Evolutionary conservation across 352 stramenopile species (phyloP).

Genomic region (Elongisporangium undulatum): DNA sequence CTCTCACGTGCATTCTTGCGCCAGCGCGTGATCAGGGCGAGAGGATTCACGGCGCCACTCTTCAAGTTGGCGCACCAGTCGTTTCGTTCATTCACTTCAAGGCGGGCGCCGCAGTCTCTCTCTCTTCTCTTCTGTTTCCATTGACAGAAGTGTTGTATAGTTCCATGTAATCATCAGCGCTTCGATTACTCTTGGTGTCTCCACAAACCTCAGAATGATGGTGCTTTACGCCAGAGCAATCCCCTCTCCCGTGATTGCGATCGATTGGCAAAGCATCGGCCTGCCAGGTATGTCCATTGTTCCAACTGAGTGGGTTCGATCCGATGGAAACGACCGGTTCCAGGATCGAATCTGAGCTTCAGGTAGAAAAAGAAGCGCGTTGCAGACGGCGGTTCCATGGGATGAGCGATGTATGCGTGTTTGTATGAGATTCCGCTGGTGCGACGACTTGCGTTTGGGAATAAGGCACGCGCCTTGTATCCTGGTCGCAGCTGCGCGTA

Average conservation of each 20-base stretch:
- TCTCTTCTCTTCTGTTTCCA: too few relatives aligned
- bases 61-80: not conserved
- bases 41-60: not conserved
- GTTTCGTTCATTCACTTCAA: not conserved
- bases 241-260: not conserved
- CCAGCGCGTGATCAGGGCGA: not conserved
- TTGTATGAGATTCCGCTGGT: not conserved
- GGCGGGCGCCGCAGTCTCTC: too few relatives aligned
- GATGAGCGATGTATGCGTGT: not conserved
- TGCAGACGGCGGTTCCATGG: not conserved
- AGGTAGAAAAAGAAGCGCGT: not conserved
- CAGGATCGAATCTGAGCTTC: not conserved
- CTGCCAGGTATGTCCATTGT: too few relatives aligned
- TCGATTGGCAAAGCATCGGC: not conserved
- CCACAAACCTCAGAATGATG: not conserved
- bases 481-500: too few relatives aligned
- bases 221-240: not conserved
- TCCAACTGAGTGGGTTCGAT: too few relatives aligned
- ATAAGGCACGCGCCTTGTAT: not conserved
- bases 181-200: not conserved
- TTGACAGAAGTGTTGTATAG: not conserved
- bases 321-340: not conserved
- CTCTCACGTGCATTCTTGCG: not conserved
- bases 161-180: not conserved
- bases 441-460: not conserved